Conservation (phyloP, 116 monocot genomes). For the Papilionanthe hybrid region DNA sequence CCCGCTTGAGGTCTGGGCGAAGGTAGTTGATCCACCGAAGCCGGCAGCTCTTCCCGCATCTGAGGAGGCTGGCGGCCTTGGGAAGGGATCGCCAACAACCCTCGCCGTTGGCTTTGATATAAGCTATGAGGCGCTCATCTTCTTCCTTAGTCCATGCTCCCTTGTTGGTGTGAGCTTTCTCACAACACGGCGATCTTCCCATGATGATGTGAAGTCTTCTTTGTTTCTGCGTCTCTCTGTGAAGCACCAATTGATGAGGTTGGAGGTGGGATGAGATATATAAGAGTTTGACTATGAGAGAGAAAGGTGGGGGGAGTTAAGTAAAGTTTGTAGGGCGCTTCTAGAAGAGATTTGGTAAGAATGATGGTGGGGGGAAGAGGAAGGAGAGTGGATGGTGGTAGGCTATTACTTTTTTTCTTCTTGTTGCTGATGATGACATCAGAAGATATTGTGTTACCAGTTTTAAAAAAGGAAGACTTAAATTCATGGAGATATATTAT, state of each 20-base stretch:
- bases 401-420: not conserved
- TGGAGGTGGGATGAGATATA: slow-evolving; percentile 3
- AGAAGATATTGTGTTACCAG: not conserved
- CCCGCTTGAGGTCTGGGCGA: slow-evolving; percentile 66
- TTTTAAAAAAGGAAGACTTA: too few species aligned
- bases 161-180: slow-evolving; percentile 74
- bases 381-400: slow-evolving; percentile 1
- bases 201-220: slow-evolving; percentile 8
- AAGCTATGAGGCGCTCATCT: slow-evolving; percentile 54
- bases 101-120: slow-evolving; percentile 64
- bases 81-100: slow-evolving; percentile 78
- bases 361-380: slow-evolving; percentile 3
- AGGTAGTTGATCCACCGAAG: slow-evolving; percentile 81
- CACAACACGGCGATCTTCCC: slow-evolving; percentile 83
- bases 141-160: slow-evolving; percentile 83
- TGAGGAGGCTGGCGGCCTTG: slow-evolving; percentile 56
- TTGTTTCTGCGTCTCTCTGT: not conserved
- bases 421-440: not conserved
- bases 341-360: slow-evolving; percentile 20
- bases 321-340: not conserved
- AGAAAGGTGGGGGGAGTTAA: not conserved
- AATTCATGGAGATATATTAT: too few species aligned
- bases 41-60: slow-evolving; percentile 78
- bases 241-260: too few species aligned
- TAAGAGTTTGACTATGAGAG: slow-evolving; percentile 17